Evolutionary conservation across 2,329 filamentous ascomycete species (phyloP).

Genomic region (Diaporthe ampelina): DNA sequence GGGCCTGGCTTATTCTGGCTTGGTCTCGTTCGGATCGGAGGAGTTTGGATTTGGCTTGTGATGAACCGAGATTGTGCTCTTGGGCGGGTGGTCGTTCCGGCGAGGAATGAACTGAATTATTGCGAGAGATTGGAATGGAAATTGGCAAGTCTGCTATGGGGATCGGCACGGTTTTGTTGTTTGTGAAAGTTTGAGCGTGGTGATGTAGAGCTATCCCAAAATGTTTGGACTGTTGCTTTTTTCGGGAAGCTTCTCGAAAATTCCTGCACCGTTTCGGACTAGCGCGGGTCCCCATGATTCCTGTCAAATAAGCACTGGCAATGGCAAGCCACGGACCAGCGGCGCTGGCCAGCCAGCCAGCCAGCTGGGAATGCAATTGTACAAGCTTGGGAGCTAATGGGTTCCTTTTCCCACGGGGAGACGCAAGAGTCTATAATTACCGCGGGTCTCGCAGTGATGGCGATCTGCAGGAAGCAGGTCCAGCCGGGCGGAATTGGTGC

Average conservation of each 20-base stretch:
- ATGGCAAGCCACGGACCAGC: neutral
- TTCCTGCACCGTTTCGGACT: slow-evolving; percentile 50
- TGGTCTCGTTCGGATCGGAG: slow-evolving; percentile 20
- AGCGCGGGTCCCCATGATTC: slow-evolving; percentile 42
- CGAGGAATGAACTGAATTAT: slow-evolving; percentile 16
- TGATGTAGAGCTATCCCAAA: slow-evolving; percentile 17
- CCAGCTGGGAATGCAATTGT: slow-evolving; percentile 8
- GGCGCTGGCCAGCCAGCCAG: neutral
- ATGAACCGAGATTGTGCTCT: slow-evolving; percentile 25
- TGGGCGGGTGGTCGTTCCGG: neutral
- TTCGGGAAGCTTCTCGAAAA: slow-evolving; percentile 54
- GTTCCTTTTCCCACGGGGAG: slow-evolving; percentile 15
- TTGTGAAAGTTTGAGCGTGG: neutral
- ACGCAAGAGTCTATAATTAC: neutral
- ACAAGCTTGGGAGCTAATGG: neutral
- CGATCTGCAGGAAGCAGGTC: slow-evolving; percentile 1
- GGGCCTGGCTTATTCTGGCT: slow-evolving; percentile 31
- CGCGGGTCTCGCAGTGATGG: slow-evolving; percentile 26
- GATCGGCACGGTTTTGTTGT: slow-evolving; percentile 24
- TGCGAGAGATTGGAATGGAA: slow-evolving; percentile 5
- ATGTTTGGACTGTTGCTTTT: slow-evolving; percentile 42
- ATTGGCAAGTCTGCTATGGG: neutral
- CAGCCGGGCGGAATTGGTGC: slow-evolving; percentile 17
- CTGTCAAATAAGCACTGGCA: slow-evolving; percentile 14
- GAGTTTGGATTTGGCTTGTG: neutral